Evolutionary conservation across 1,139 yeast species (phyloP).

Genomic region (Geotrichum siamense): DNA sequence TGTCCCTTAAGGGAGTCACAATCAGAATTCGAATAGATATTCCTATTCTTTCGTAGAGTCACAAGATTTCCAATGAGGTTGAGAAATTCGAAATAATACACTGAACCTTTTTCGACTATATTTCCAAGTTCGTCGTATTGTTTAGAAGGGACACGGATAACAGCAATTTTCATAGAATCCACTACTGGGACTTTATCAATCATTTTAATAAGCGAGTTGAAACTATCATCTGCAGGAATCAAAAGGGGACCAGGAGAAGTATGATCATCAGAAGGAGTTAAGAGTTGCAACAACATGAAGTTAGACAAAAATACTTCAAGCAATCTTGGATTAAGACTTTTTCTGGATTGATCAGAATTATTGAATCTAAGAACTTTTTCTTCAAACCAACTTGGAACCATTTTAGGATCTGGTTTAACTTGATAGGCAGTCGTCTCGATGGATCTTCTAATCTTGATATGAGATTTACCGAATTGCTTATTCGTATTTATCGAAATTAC

Average conservation of each 20-base stretch:
- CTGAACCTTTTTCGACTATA: slow-evolving; percentile 57
- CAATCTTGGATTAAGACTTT: slow-evolving; percentile 4
- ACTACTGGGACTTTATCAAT: slow-evolving; percentile 77
- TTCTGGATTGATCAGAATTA: slow-evolving; percentile 3
- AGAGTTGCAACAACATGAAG: slow-evolving; percentile 39
- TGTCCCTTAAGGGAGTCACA: slow-evolving; percentile 65
- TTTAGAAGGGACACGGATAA: slow-evolving; percentile 68
- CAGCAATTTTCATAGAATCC: slow-evolving; percentile 71
- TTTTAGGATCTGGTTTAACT: slow-evolving; percentile 41
- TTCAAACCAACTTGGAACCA: slow-evolving; percentile 36
- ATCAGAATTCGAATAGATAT: slow-evolving; percentile 74
- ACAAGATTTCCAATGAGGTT: slow-evolving; percentile 53
- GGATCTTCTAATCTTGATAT: slow-evolving; percentile 55
- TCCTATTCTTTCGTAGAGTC: slow-evolving; percentile 46
- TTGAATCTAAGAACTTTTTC: slow-evolving; percentile 13
- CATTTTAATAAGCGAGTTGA: slow-evolving; percentile 52
- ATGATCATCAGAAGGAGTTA: slow-evolving; percentile 31
- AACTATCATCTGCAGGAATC: slow-evolving; percentile 43
- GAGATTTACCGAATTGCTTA: slow-evolving; percentile 46
- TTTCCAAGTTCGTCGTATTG: slow-evolving; percentile 48
- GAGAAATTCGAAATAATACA: slow-evolving; percentile 52
- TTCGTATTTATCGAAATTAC: slow-evolving; percentile 54
- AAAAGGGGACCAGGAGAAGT: slow-evolving; percentile 35
- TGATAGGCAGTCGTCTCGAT: slow-evolving; percentile 53
- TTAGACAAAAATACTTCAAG: slow-evolving; percentile 33